These are phyloP conservation scores for Sordariomycetes sp. DNA, from an alignment of 2,329 filamentous ascomycete genomes.

Conservation along the genomic window DNA sequence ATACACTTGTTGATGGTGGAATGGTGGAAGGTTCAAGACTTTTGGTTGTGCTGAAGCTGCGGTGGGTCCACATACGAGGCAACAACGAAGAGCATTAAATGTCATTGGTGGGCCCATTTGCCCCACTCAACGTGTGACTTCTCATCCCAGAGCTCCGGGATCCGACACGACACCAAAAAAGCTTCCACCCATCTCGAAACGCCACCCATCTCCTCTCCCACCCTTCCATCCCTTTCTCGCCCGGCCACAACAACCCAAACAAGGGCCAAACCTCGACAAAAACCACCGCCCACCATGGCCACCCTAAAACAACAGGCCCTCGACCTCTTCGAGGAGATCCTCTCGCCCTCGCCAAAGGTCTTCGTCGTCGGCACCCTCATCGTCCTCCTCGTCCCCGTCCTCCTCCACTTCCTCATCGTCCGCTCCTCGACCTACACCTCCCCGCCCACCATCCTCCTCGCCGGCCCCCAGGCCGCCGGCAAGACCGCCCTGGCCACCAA, in stretches of 20 bases:
- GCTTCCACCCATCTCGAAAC: not conserved
- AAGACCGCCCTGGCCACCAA: slow-evolving; percentile 85
- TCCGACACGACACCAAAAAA: not conserved
- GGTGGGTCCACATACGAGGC: not conserved
- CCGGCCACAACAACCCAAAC: not conserved
- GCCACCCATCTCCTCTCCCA: not conserved
- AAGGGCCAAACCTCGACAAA: not conserved
- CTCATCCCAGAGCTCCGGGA: not conserved
- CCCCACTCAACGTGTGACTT: not conserved
- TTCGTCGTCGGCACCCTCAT: slow-evolving; percentile 61
- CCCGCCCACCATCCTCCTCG: slow-evolving; percentile 66
- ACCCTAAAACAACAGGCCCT: slow-evolving; percentile 26
- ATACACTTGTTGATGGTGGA: no score
- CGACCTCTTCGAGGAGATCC: slow-evolving; percentile 36
- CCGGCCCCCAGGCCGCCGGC: slow-evolving; percentile 72
- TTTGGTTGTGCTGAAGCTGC: no score
- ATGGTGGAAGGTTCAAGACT: no score
- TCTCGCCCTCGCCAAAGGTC: slow-evolving; percentile 49
- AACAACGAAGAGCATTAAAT: no score
- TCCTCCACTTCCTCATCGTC: slow-evolving; percentile 69
- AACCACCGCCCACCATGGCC: slow-evolving; percentile 5
- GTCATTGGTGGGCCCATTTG: not conserved
- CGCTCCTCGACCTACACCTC: slow-evolving; percentile 53
- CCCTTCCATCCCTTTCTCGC: not conserved
- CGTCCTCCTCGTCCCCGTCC: slow-evolving; percentile 60